Evolutionary conservation across 176 grass and related monocot genomes (phyloP), one percentile per base, ranked within the genome.

Genomic region (Leersia perrieri): DNA sequence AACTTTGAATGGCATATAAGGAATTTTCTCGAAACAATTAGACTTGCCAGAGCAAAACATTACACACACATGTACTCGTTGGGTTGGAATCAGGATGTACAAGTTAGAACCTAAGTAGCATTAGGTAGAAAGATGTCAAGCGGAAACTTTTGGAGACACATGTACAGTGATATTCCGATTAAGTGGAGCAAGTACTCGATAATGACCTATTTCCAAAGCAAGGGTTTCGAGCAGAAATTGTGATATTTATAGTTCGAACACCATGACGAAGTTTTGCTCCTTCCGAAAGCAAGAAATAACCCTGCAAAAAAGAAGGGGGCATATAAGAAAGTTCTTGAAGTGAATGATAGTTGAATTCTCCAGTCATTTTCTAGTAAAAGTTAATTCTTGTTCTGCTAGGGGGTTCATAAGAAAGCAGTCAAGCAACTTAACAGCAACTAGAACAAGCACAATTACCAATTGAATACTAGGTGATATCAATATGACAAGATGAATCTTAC

Each of bases 211-310:
- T 99, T 81, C 96, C 90, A 63, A 99, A 95, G 77, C 96, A 99
- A 45, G 93, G 76, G 84, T 93, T 92, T 87, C 80, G 93, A 81
- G 93, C 87, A 66, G 96, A 95, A 80, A 99, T 89, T 51, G 96
- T 95, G 60, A 93, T 75, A 76, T 99, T 99, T 80, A 95, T 80
- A 51, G 90, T 91, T 68, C 75, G 83, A 41, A 99, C 73, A 75
- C 87, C 82, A 70, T 99, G 96, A 25, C 44, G 86, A 91, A 72
- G 66, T 91, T 95, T 99, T 28, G 90, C 90, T 35, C 87, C 93
- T 95, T 99, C 96, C 39, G 96, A 93, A 88, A 99, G 96, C 76
- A 99, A 89, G 89, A 99, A 99, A 86, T 95, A 99, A 60, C 96
- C 96, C 96, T 99, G 83, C 33, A 70, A 41, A 47, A 78, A 82